These are phyloP conservation scores for Bromus sterilis DNA, from an alignment of 176 grass and related monocot species.

Conservation along the genomic window DNA sequence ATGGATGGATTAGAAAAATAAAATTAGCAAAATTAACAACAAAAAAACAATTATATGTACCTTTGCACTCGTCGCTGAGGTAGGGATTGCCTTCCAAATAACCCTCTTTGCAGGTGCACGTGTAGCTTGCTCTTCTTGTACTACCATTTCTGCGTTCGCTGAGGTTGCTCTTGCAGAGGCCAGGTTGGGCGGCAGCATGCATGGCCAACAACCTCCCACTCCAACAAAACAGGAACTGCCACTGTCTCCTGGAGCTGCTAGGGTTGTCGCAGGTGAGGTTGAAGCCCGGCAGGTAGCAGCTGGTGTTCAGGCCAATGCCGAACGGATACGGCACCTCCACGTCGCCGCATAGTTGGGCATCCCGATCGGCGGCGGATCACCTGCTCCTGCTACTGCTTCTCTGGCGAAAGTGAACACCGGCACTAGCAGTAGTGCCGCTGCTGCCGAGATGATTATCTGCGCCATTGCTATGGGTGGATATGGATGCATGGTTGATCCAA, in stretches of 20 bases:
- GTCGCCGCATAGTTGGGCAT: background rate
- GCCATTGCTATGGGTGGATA: background rate
- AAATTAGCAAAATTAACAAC: no score
- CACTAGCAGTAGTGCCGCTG: background rate
- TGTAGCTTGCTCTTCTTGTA: background rate
- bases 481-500: no score
- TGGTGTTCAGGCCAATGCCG: background rate
- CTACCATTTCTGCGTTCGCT: background rate
- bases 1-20: background rate
- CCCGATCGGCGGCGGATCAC: background rate
- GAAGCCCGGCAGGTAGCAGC: background rate
- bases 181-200: no score
- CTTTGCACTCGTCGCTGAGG: background rate
- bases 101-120: fast-evolving
- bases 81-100: background rate
- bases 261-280: background rate
- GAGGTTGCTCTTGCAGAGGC: background rate
- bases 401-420: background rate
- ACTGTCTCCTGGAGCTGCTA: background rate
- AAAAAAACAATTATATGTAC: no score
- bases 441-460: background rate
- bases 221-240: background rate
- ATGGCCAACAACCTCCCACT: background rate
- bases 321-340: background rate
- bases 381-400: background rate